Percentiles rank a stretch among this genome's conserved stretches.
phyloP scores from a whole-genome alignment of 495 filamentous ascomycete genomes.

The Beverwykella pulmonaria region DNA sequence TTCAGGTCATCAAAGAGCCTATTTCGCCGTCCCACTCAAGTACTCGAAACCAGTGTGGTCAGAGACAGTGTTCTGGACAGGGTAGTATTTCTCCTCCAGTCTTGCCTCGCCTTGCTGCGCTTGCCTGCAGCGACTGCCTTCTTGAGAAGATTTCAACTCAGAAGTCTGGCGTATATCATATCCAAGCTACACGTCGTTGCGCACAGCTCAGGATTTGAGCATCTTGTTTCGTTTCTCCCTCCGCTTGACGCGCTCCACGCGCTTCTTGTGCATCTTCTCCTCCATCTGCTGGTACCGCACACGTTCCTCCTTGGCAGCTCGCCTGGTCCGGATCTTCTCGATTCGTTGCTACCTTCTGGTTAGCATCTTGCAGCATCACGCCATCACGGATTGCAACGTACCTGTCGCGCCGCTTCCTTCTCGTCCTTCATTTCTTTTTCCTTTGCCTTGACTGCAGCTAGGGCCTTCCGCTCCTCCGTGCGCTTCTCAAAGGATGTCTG shows the following conservation, averaged over 20 bases:
- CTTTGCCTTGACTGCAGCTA: constrained; percentile 76
- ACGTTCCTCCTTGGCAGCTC: constrained; percentile 87
- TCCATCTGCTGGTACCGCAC: constrained; percentile 92
- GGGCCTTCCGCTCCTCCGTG: constrained; percentile 61
- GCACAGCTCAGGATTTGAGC: constrained; percentile 72
- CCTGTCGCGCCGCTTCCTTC: constrained; percentile 85
- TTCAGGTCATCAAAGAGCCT: neutral
- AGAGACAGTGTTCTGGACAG: no score
- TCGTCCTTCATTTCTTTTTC: constrained; percentile 96
- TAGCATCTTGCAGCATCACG: neutral
- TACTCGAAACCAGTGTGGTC: neutral
- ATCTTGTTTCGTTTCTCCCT: constrained; percentile 98
- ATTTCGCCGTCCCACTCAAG: neutral
- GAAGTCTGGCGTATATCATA: neutral
- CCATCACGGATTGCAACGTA: constrained; percentile 45
- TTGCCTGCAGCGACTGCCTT: neutral
- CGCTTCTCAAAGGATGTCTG: constrained; percentile 79
- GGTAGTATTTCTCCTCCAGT: no score
- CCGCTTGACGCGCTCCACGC: constrained; percentile 88
- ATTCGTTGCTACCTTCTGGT: constrained; percentile 63
- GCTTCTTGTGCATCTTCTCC: constrained; percentile 95
- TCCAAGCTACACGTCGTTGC: neutral
- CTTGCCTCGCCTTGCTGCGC: neutral
- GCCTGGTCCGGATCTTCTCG: constrained; percentile 76
- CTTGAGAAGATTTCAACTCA: neutral